Base-by-base conservation (phyloP, 1,284 basidiomycete genomes). In the Rhizoctonia solani region DNA sequence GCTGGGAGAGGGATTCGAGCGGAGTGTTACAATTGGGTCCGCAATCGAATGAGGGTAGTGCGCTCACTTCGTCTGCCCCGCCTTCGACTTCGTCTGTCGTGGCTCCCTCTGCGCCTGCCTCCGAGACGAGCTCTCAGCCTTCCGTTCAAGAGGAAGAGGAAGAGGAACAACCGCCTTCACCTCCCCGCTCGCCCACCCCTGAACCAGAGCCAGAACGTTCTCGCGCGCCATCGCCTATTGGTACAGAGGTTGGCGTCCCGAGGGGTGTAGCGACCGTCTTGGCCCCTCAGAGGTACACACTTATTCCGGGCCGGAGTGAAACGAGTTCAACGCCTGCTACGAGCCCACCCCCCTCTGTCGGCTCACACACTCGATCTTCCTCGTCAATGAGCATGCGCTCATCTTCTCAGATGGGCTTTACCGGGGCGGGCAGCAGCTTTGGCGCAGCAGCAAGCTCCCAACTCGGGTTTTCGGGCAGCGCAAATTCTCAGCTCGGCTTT, bases 1-100 rank as follows among this genome's bases (percentile, higher is more conserved):
- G 59, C 16, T 65, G 59, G 59, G 59, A 65, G 49, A 11, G 30
- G 11, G 19, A 65, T 46, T 6, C 21, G 8, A 21, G 9, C 21
- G 44, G 44, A 8, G 9, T 39, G 37, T n/a, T n/a, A n/a, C 37
- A 39, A 16, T 39, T 39, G 37, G 37, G 37, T 39, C 37, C 37
- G 9, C 9, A 39, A 6, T 46, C 44, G 13, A 5, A 46, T 9
- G 8, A 21, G 13, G 9, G 44, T 19, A 14, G 9, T 11, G 19
- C 8, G 44, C 19, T 6, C 6, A 46, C 44, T 21, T 19, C 11
- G 16, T 39, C 37, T 16, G 16, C 37, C 37, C 37, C 44, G 13
- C 44, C 8, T 14, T 9, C 11, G 44, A 6, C 44, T 6, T 21
- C 44, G n/a, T n/a, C n/a, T n/a, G n/a, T n/a, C n/a, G n/a, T n/a